Percentiles rank a stretch among this genome's conserved stretches.
Evolutionary conservation across 306 rosid genomes (phyloP).

Genomic region (Cucumis melo): DNA sequence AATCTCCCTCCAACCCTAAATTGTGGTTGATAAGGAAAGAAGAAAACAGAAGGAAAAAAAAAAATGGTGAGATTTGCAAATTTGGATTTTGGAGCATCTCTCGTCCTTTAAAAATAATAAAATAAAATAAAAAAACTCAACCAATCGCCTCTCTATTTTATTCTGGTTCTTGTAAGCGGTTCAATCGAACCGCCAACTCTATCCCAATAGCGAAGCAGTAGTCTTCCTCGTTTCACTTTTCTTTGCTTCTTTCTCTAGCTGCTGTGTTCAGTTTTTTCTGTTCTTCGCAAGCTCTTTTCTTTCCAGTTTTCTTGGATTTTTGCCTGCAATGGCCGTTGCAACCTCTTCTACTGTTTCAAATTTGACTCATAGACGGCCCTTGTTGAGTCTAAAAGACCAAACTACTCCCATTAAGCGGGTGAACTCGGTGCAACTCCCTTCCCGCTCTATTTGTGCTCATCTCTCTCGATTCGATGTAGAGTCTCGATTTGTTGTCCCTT

Average conservation of each 20-base stretch:
- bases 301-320: neutral
- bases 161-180: neutral
- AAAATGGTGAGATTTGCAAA: neutral
- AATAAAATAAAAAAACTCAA: neutral
- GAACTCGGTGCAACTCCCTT: slow-evolving; percentile 15
- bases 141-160: neutral
- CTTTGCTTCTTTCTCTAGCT: neutral
- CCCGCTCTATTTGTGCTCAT: slow-evolving; percentile 2
- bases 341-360: slow-evolving; percentile 11
- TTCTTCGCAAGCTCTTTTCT: neutral
- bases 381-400: slow-evolving; percentile 9
- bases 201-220: neutral
- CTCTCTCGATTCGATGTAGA: slow-evolving; percentile 2
- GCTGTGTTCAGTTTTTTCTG: neutral
- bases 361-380: slow-evolving; percentile 9
- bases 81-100: neutral
- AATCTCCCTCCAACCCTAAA: neutral
- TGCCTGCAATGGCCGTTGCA: slow-evolving; percentile 17
- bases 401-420: neutral
- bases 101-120: neutral
- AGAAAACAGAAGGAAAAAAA: neutral
- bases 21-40: neutral
- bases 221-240: neutral
- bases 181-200: neutral
- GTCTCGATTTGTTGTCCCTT: slow-evolving; percentile 9